phyloP scores from a whole-genome alignment of 768 basidiomycete species.

The Crassisporium funariophilum region DNA sequence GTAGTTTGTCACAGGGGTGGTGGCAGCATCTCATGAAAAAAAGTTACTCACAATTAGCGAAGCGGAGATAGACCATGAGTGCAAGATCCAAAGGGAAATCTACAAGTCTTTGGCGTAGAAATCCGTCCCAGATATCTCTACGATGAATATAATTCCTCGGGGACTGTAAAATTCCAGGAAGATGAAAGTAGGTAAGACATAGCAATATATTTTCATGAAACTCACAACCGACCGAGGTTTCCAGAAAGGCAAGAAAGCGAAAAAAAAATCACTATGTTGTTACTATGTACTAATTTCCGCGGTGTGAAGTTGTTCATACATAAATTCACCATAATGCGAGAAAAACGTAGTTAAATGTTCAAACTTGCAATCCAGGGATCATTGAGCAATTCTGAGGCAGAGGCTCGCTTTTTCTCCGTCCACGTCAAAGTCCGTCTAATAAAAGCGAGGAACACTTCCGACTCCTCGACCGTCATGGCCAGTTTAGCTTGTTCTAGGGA shows the following conservation, averaged over 20 bases:
- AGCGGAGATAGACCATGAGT: background rate
- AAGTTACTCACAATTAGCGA: background rate
- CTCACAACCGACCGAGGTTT: background rate
- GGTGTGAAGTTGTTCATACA: background rate
- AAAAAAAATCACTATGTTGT: background rate
- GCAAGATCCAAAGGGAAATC: background rate
- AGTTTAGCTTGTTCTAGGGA: background rate
- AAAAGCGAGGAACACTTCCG: constrained; percentile 3
- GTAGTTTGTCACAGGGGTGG: background rate
- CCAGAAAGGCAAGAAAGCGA: background rate
- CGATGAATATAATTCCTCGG: background rate
- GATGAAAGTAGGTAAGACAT: background rate
- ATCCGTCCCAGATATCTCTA: background rate
- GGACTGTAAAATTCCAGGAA: background rate
- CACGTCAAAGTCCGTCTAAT: constrained; percentile 3
- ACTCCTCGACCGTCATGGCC: constrained; percentile 1
- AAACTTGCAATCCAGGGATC: constrained; percentile 1
- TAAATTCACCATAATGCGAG: background rate
- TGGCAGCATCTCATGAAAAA: background rate
- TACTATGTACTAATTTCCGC: background rate
- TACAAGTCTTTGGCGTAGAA: background rate
- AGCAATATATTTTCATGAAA: background rate
- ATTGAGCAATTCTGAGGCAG: background rate
- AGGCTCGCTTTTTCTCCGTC: constrained; percentile 1
- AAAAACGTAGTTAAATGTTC: background rate